Evolutionary conservation across 2,329 filamentous ascomycete species (phyloP).

Genomic region (Trichoderma koningiopsis): DNA sequence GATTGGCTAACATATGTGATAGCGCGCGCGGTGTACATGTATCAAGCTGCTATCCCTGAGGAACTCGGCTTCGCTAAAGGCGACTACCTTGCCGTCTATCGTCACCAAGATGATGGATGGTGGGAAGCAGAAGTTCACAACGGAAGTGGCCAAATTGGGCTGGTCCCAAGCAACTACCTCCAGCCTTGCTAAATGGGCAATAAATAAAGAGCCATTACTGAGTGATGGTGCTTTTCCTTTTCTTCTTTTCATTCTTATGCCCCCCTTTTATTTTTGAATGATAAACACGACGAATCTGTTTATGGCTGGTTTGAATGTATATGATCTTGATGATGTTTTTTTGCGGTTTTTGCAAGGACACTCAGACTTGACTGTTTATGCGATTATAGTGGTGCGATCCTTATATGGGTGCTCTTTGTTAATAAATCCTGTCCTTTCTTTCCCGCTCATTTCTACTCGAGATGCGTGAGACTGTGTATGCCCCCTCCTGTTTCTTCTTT

Average conservation of each 20-base stretch:
- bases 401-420: constrained; percentile 15
- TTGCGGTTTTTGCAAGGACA: background rate
- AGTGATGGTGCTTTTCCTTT: background rate
- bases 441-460: background rate
- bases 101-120: constrained; percentile 97
- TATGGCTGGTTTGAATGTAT: constrained; percentile 17
- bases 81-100: constrained; percentile 83
- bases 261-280: background rate
- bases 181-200: constrained; percentile 48
- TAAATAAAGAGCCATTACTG: background rate
- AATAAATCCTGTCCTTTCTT: constrained; percentile 9
- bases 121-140: constrained; percentile 96
- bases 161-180: constrained; percentile 71
- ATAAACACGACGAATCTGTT: constrained; percentile 14
- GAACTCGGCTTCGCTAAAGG: constrained; percentile 92
- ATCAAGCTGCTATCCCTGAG: constrained; percentile 91
- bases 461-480: background rate
- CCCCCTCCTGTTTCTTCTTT: background rate
- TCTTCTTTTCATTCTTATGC: background rate
- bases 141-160: constrained; percentile 58
- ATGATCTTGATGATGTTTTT: constrained; percentile 19
- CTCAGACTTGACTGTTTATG: constrained; percentile 13
- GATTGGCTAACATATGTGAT: constrained; percentile 28
- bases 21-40: constrained; percentile 95
- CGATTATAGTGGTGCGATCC: constrained; percentile 8